phyloP scores from a whole-genome alignment of 2,329 filamentous ascomycete genomes.

The Arthrobotrys musiformis region DNA sequence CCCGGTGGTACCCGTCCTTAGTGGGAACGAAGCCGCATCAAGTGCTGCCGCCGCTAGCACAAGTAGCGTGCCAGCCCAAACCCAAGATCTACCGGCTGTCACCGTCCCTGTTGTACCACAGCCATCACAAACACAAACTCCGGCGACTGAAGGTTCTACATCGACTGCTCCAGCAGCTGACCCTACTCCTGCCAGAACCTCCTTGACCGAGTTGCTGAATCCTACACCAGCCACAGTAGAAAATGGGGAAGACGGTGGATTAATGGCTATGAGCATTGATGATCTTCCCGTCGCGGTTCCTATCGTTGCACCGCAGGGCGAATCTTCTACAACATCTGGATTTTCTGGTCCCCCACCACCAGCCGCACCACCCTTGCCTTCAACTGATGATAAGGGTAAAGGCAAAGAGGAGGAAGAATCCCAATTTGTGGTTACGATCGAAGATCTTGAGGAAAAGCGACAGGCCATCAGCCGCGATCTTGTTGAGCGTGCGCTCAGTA shows the following conservation, averaged over 20 bases:
- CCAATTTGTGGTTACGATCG: slow-evolving; percentile 70
- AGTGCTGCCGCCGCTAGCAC: not conserved
- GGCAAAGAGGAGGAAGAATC: slow-evolving; percentile 56
- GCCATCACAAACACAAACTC: slow-evolving; percentile 13
- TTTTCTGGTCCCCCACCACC: slow-evolving; percentile 43
- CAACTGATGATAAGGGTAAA: slow-evolving; percentile 57
- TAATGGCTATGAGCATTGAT: slow-evolving; percentile 64
- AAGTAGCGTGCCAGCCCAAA: slow-evolving; percentile 6
- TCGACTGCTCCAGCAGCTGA: slow-evolving; percentile 57
- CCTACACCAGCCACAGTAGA: slow-evolving; percentile 58
- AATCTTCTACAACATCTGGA: slow-evolving; percentile 34
- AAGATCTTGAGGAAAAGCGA: slow-evolving; percentile 82
- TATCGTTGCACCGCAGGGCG: slow-evolving; percentile 33
- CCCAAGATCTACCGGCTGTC: slow-evolving; percentile 15
- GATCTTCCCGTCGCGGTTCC: slow-evolving; percentile 60
- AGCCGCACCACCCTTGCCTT: slow-evolving; percentile 26
- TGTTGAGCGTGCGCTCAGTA: slow-evolving; percentile 88
- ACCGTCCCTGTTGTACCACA: slow-evolving; percentile 10
- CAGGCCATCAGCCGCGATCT: slow-evolving; percentile 77
- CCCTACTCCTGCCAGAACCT: slow-evolving; percentile 59
- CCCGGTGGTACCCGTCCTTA: slow-evolving; percentile 15
- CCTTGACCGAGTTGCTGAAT: slow-evolving; percentile 39
- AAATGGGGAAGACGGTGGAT: slow-evolving; percentile 60
- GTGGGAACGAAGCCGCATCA: slow-evolving; percentile 12
- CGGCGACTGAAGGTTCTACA: slow-evolving; percentile 19